A percentile compares a stretch with the other conserved stretches of the same genome.
Conservation (phyloP, 371 early-diverging fungal genomes). For the Sporodiniella umbellata region DNA sequence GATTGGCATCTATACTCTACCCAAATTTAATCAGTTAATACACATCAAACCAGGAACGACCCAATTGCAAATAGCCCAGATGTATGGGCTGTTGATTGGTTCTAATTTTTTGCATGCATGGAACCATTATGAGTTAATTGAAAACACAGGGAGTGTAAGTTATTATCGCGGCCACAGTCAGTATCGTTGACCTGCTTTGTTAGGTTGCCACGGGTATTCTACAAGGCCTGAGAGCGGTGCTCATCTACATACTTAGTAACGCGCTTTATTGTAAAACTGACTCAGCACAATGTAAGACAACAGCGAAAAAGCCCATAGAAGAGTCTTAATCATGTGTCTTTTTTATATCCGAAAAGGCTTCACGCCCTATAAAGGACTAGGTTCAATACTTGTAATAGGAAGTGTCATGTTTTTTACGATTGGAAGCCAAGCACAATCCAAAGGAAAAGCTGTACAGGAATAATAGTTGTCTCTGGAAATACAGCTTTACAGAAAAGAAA, state of each 20-base stretch:
- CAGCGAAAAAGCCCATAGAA: no score
- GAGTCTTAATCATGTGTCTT: not conserved
- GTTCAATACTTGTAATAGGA: slow-evolving; percentile 40
- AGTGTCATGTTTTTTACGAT: slow-evolving; percentile 46
- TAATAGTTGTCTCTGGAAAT: no score
- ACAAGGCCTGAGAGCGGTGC: slow-evolving; percentile 65
- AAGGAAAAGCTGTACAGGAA: slow-evolving; percentile 5
- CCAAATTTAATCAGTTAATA: slow-evolving; percentile 36
- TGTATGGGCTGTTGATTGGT: slow-evolving; percentile 31
- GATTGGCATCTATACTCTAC: slow-evolving; percentile 48
- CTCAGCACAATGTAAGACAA: slow-evolving; percentile 56
- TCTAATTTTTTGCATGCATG: slow-evolving; percentile 42
- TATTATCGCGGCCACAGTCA: no score
- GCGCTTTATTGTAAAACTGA: slow-evolving; percentile 60
- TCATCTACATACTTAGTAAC: slow-evolving; percentile 67
- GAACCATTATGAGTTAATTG: slow-evolving; percentile 53
- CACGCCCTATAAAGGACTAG: slow-evolving; percentile 39
- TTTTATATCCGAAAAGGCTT: slow-evolving; percentile 12
- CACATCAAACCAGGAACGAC: slow-evolving; percentile 23
- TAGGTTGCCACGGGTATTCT: slow-evolving; percentile 61
- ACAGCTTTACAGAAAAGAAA: not conserved
- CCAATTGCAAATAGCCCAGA: slow-evolving; percentile 9
- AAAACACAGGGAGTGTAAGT: slow-evolving; percentile 51
- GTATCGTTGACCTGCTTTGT: no score
- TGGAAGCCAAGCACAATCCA: slow-evolving; percentile 8